Base-by-base conservation (phyloP, 2,329 filamentous ascomycete species). In the Venturia effusa region DNA sequence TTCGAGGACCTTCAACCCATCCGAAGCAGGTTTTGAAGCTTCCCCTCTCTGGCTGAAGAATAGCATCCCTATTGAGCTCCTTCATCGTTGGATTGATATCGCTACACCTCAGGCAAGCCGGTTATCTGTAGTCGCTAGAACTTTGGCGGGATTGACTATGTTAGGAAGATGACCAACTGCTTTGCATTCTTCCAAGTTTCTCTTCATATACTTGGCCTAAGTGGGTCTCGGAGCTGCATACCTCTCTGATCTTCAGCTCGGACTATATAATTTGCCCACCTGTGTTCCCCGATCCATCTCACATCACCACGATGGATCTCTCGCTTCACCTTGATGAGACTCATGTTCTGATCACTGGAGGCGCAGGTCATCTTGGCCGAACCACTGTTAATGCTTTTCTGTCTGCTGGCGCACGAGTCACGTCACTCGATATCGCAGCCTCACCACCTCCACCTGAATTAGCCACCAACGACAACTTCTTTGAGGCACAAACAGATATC, bases 311-410 rank as follows among this genome's bases (percentile, higher is more conserved):
- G n/a, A 59, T 64, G 62, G 54, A 64, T 45, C 32, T 64, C 34
- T 60, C 51, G 10, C 69, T 79, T 40, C 72, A 71, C 39, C 72
- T 79, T 39, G 68, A 72, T 64, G 70, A 67, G 61, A 73, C 69
- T 22, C 75, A 77, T 65, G 74, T 78, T 41, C 68, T 78, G 32
- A 67, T 79, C 62, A 79, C 76, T 6, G 77, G 77, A 40, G 76
- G 74, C 51, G 73, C 70, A 43, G 77, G 77, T 39, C 69, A 74
- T 2, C 78, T 79, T 55, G 77, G 76, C 8, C 67, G 69, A 7
- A 70, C 74, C 17, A 71, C 76, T 1, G 73, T 76, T 34, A 67
- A 71, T 61, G 75, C 75, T 51, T 77, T 79, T 66, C 71, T 79
- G 40, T 70, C 75, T 24, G 76, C 77, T 7, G 77, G 76, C n/a